phyloP scores from a whole-genome alignment of 495 filamentous ascomycete species.

The Cudoniella acicularis region DNA sequence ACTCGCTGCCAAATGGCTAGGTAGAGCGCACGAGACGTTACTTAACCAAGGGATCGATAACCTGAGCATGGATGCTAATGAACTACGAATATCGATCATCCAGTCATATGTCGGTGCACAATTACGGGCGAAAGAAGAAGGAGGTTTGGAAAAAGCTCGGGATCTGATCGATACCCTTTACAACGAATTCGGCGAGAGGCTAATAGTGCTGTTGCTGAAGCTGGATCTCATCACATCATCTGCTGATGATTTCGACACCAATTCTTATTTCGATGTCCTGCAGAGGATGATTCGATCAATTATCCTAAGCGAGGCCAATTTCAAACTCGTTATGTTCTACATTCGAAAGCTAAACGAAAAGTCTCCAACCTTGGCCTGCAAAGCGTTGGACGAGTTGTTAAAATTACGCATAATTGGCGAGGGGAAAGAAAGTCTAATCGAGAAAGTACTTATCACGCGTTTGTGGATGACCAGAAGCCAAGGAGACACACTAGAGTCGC shows the following conservation, averaged over 20 bases:
- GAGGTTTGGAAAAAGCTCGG: slow-evolving; percentile 48
- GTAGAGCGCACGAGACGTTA: slow-evolving; percentile 60
- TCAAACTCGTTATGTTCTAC: slow-evolving; percentile 68
- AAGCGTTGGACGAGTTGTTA: slow-evolving; percentile 59
- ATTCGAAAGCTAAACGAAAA: slow-evolving; percentile 62
- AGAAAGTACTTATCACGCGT: slow-evolving; percentile 58
- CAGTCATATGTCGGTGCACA: slow-evolving; percentile 56
- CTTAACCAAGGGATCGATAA: slow-evolving; percentile 49
- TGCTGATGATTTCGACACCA: slow-evolving; percentile 42
- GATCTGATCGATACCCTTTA: slow-evolving; percentile 56
- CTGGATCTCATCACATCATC: slow-evolving; percentile 57
- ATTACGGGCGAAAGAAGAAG: slow-evolving; percentile 42
- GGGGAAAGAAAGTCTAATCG: slow-evolving; percentile 52
- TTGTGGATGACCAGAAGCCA: slow-evolving; percentile 52
- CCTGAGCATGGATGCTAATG: slow-evolving; percentile 55
- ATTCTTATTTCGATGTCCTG: slow-evolving; percentile 47
- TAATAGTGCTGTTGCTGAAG: slow-evolving; percentile 64
- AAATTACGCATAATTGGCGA: slow-evolving; percentile 35
- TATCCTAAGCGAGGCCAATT: slow-evolving; percentile 55
- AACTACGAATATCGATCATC: slow-evolving; percentile 63
- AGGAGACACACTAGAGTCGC: slow-evolving; percentile 24
- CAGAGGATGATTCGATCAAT: slow-evolving; percentile 52
- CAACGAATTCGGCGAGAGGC: slow-evolving; percentile 55
- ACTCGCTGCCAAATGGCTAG: slow-evolving; percentile 68
- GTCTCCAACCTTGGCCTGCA: slow-evolving; percentile 45